Conservation (phyloP, 2,329 filamentous ascomycete genomes). For the Drechslera avenae region DNA sequence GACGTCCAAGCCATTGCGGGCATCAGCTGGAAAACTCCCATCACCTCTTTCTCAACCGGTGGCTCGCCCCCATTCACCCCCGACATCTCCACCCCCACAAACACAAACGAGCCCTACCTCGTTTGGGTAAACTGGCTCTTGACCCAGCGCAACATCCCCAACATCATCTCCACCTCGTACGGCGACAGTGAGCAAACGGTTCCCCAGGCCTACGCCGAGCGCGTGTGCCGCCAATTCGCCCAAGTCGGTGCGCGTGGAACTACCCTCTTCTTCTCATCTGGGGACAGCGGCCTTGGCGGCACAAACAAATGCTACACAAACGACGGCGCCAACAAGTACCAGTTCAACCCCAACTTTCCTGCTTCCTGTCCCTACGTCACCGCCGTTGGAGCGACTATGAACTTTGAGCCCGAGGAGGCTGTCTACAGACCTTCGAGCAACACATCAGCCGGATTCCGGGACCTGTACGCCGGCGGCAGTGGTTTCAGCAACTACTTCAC, state of each 20-base stretch:
- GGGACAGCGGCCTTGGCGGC: slow-evolving; percentile 63
- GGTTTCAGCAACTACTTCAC: slow-evolving; percentile 59
- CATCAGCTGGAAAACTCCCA: slow-evolving; percentile 60
- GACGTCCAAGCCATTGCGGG: slow-evolving; percentile 66
- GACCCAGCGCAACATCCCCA: slow-evolving; percentile 61
- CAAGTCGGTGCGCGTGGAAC: slow-evolving; percentile 72
- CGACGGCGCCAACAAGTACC: slow-evolving; percentile 61
- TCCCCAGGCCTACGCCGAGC: slow-evolving; percentile 63
- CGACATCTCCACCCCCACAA: slow-evolving; percentile 52
- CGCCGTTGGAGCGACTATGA: slow-evolving; percentile 65
- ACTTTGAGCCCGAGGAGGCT: slow-evolving; percentile 59
- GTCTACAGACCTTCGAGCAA: slow-evolving; percentile 46
- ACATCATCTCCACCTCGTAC: slow-evolving; percentile 69
- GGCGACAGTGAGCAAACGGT: slow-evolving; percentile 70
- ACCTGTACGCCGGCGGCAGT: slow-evolving; percentile 58
- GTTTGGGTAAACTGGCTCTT: slow-evolving; percentile 66
- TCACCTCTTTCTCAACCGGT: slow-evolving; percentile 64
- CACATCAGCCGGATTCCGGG: slow-evolving; percentile 45
- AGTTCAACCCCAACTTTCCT: slow-evolving; percentile 68
- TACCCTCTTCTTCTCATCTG: slow-evolving; percentile 66
- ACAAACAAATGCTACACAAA: slow-evolving; percentile 62
- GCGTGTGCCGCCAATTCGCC: slow-evolving; percentile 67
- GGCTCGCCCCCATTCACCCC: slow-evolving; percentile 61
- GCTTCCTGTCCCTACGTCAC: slow-evolving; percentile 72
- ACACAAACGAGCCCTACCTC: slow-evolving; percentile 72